Conservation (phyloP, 192 early-diverging fungal genomes). For the Ambispora gerdemannii region DNA sequence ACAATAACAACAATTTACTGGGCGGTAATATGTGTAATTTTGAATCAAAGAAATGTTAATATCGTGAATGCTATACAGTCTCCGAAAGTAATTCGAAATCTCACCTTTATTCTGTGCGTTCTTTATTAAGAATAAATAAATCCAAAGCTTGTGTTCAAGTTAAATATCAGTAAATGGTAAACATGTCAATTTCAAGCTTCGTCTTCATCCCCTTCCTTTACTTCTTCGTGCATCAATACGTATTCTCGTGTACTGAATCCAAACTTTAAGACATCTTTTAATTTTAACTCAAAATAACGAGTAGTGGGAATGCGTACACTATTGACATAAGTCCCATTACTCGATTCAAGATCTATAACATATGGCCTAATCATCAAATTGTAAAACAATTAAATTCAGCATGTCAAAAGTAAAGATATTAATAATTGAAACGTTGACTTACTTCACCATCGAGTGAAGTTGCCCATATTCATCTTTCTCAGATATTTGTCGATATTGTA, state of each 20-base stretch:
- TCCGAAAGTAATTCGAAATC: too few relatives aligned
- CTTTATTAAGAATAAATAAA: too few relatives aligned
- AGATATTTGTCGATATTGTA: conserved; percentile 77
- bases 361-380: conserved; percentile 84
- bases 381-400: neutral
- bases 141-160: too few relatives aligned
- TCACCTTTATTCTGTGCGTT: too few relatives aligned
- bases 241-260: conserved; percentile 89
- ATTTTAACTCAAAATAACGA: conserved; percentile 80
- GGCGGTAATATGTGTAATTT: too few relatives aligned
- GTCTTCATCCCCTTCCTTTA: neutral
- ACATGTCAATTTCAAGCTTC: too few relatives aligned
- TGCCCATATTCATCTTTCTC: conserved; percentile 49
- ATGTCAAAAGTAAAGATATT: neutral
- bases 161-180: too few relatives aligned
- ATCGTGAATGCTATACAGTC: too few relatives aligned
- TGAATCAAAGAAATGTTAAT: too few relatives aligned
- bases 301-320: conserved; percentile 65
- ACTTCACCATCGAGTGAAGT: conserved; percentile 53
- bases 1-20: too few relatives aligned
- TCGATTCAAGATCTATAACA: conserved; percentile 88
- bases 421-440: conserved; percentile 24
- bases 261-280: conserved; percentile 86
- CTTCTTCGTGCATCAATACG: conserved; percentile 74
- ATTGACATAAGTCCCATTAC: conserved; percentile 91